Conservation (phyloP, 768 basidiomycete species). For the Tylopilus cervinicoccineus region DNA sequence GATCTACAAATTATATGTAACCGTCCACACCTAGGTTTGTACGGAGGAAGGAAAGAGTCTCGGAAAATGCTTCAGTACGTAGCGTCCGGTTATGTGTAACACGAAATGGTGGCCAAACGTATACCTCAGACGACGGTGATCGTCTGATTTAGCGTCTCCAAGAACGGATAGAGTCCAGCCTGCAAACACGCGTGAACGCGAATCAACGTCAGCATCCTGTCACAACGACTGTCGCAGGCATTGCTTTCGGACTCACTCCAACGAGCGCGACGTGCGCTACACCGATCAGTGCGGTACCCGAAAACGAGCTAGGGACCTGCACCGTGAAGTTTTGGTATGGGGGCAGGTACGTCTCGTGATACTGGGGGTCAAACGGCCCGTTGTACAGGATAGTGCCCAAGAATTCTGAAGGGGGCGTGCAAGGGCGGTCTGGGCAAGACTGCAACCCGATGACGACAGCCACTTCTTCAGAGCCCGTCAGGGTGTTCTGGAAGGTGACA, state of each 20-base stretch:
- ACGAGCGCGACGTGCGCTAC: slow-evolving; percentile 37
- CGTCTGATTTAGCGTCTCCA: slow-evolving; percentile 33
- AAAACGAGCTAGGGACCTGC: slow-evolving; percentile 30
- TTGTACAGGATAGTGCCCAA: slow-evolving; percentile 46
- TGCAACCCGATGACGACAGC: slow-evolving; percentile 43
- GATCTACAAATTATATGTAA: not conserved
- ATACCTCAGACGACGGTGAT: slow-evolving; percentile 19
- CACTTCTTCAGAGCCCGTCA: slow-evolving; percentile 40
- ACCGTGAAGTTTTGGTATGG: slow-evolving; percentile 47
- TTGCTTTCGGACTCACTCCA: slow-evolving; percentile 34
- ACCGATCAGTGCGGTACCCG: slow-evolving; percentile 34
- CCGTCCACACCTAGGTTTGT: not conserved
- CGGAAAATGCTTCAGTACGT: too few species aligned
- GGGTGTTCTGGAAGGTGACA: slow-evolving; percentile 30
- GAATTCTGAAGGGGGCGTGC: slow-evolving; percentile 22
- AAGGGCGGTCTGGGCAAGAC: slow-evolving; percentile 33
- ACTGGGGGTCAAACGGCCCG: slow-evolving; percentile 40
- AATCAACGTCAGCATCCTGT: not conserved
- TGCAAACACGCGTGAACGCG: slow-evolving; percentile 14
- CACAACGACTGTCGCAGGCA: not conserved
- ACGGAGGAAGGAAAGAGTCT: not conserved
- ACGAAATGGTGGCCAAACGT: not conserved
- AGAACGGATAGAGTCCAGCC: slow-evolving; percentile 31
- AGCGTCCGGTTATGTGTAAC: not conserved
- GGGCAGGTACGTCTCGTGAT: slow-evolving; percentile 22